Conservation (phyloP, 345 rosid genomes). For the Eucalyptus camaldulensis region DNA sequence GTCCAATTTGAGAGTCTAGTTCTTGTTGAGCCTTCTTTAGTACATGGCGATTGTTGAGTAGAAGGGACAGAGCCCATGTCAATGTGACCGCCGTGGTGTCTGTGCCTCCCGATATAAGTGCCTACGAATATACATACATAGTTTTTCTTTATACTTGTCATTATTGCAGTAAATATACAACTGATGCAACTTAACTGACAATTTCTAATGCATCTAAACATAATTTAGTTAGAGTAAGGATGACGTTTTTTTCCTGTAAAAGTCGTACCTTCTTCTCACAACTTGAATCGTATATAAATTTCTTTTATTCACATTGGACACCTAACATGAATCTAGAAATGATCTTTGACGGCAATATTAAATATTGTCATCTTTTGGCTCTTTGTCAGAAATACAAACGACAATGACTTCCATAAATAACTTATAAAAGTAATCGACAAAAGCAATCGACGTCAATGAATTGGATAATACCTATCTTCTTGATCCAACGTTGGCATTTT, state of each 20-base stretch:
- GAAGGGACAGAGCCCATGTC: conserved; percentile 51
- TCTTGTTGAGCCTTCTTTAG: conserved; percentile 42
- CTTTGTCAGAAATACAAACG: background rate
- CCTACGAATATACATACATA: conserved; percentile 4
- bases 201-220: background rate
- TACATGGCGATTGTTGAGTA: conserved; percentile 29
- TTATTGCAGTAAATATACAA: background rate
- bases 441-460: background rate
- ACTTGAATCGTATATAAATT: background rate
- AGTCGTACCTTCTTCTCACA: background rate
- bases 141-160: background rate
- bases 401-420: background rate
- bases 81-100: conserved; percentile 34
- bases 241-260: background rate
- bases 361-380: background rate
- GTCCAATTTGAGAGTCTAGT: conserved; percentile 33
- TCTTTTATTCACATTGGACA: background rate
- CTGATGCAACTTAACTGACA: background rate
- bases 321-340: background rate
- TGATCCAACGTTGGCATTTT: background rate
- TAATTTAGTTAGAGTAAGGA: background rate
- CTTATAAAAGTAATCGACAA: background rate
- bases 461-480: background rate
- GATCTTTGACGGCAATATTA: background rate
- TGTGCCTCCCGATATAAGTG: conserved; percentile 37